phyloP scores from a whole-genome alignment of 352 stramenopile species.

The Phytophthora rubi region DNA sequence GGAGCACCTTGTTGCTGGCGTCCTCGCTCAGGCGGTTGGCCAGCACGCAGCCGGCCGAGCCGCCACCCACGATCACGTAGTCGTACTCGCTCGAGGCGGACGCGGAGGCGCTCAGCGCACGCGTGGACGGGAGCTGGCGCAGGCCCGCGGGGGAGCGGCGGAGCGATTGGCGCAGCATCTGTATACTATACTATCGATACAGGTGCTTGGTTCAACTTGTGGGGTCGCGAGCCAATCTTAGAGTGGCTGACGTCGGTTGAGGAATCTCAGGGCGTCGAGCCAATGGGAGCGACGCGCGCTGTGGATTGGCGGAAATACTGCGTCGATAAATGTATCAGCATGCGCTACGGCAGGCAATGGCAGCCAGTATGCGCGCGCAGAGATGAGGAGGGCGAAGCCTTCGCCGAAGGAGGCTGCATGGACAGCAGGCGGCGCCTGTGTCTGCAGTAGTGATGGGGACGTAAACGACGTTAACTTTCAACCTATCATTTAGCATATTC shows the following conservation, averaged over 20 bases:
- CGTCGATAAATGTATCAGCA: too few relatives aligned
- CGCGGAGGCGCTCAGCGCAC: not conserved
- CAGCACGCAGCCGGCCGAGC: constrained; percentile 91
- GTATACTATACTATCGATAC: not conserved
- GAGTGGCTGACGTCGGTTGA: constrained; percentile 6
- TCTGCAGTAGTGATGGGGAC: too few relatives aligned
- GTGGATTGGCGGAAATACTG: constrained; percentile 18
- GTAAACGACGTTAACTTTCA: too few relatives aligned
- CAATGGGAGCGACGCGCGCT: constrained; percentile 2
- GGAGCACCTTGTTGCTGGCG: constrained; percentile 81
- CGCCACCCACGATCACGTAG: constrained; percentile 94
- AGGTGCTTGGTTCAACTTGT: constrained; percentile 19
- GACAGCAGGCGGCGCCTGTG: constrained; percentile 7
- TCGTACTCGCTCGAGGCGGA: constrained; percentile 59
- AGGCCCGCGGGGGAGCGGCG: constrained; percentile 1
- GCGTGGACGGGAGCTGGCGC: not conserved
- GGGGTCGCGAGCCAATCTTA: constrained; percentile 27
- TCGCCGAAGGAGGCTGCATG: constrained; percentile 5
- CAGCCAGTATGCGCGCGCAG: constrained; percentile 20
- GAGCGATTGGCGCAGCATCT: constrained; percentile 33
- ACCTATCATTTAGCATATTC: too few relatives aligned
- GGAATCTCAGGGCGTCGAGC: not conserved
- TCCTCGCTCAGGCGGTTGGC: constrained; percentile 90
- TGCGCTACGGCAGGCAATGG: not conserved
- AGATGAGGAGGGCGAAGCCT: constrained; percentile 9